Evolutionary conservation across 2,329 filamentous ascomycete genomes (phyloP).

Genomic region (Xylaria digitata): DNA sequence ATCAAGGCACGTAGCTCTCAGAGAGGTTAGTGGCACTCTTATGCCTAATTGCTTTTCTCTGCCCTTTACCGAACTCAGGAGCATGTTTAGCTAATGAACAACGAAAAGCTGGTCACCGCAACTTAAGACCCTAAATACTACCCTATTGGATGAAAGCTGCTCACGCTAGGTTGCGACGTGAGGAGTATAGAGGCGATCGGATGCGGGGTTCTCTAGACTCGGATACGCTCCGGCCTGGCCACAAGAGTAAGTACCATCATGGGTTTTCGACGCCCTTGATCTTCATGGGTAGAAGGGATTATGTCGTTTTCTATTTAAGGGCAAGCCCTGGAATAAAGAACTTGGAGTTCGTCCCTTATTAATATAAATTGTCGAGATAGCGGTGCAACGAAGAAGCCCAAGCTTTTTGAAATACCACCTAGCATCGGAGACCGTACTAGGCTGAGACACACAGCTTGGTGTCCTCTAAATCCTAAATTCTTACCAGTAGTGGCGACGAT

Average conservation of each 20-base stretch:
- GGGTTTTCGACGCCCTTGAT: neutral
- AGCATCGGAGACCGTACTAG: conserved; percentile 15
- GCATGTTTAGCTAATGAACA: conserved; percentile 4
- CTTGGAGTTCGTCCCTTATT: neutral
- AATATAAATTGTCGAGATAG: neutral
- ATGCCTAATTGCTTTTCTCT: conserved; percentile 22
- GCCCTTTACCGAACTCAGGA: conserved; percentile 13
- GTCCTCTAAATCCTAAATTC: no score
- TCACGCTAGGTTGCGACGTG: conserved; percentile 10
- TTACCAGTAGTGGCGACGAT: conserved; percentile 6
- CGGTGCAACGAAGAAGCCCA: conserved; percentile 10
- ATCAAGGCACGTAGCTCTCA: neutral
- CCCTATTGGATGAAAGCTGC: conserved; percentile 1
- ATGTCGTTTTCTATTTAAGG: neutral
- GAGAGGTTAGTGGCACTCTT: conserved; percentile 5
- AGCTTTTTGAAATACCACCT: neutral
- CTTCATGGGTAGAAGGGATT: neutral
- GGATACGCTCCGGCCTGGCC: conserved; percentile 6
- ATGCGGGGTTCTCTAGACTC: conserved; percentile 30
- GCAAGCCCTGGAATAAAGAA: neutral
- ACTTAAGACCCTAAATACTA: conserved; percentile 21
- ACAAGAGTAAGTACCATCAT: neutral
- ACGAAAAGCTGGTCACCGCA: conserved; percentile 7
- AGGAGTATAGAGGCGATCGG: conserved; percentile 12
- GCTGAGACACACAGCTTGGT: conserved; percentile 27